Evolutionary conservation across 2,329 filamentous ascomycete species (phyloP), one percentile per base, ranked within the genome.

Genomic region (Sarocladiaceae sp.): DNA sequence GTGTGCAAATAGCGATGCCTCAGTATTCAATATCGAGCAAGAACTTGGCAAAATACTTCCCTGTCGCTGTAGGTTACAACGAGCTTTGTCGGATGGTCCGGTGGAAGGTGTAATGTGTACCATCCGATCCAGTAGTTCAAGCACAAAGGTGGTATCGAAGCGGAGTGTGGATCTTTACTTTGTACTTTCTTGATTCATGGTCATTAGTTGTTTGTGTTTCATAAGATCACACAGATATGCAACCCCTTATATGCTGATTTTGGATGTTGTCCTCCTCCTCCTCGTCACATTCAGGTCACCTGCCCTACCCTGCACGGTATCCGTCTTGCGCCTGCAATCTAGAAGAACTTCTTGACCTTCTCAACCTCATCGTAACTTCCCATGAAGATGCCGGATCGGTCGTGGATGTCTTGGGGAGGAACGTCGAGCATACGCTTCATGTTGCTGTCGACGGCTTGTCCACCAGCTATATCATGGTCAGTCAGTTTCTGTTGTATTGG

Each of bases 331-430:
- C 6, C n/a, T n/a, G n/a, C n/a, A n/a, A n/a, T 22, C 22, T 33
- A 48, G 75, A 94, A 87, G 64, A 87, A 86, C 55, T 83, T 75
- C 71, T 96, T 96, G 60, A 97, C 90, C 79, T 96, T 97, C 76
- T 97, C 90, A 47, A 99, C 82, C 76, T 99, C 94, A 57, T 96
- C 89, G 61, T 87, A 90, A 62, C 91, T 96, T 58, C 94, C 94
- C 77, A 99, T 81, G 75, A 95, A 99, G 64, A 99, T 97, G 59
- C 94, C 94, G 18, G 91, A 92, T 66, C 86, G 83, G 74, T 99
- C 94, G 71, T 99, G 94, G 64, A 99, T 99, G 69, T 90, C 80
- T 70, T 96, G 87, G 2, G 94, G 94, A 1, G 90, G 83, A 36
- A 97, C 85, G 52, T 90, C 86, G 59, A 99, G 77, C 87, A 99